phyloP scores from a whole-genome alignment of 495 filamentous ascomycete species.

The Penicillium malachiteum region DNA sequence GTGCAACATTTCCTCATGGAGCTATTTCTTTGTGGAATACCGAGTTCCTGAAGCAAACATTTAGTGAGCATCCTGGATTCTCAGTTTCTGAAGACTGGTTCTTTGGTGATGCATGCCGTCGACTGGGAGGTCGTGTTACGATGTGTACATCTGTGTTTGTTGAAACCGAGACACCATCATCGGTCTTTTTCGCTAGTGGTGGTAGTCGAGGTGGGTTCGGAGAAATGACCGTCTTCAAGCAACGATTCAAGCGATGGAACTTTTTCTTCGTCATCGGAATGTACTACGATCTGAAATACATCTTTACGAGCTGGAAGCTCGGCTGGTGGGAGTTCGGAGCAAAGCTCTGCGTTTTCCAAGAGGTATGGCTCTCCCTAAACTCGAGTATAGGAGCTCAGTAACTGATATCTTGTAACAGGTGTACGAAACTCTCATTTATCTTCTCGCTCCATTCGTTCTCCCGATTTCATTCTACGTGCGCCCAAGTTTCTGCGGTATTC shows the following conservation, averaged over 20 bases:
- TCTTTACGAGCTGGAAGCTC: slow-evolving; percentile 47
- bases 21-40: slow-evolving; percentile 47
- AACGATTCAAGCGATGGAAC: slow-evolving; percentile 51
- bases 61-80: slow-evolving; percentile 45
- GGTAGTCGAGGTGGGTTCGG: slow-evolving; percentile 47
- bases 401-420: slow-evolving; percentile 20
- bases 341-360: slow-evolving; percentile 69
- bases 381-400: too few species aligned
- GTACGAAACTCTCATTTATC: slow-evolving; percentile 48
- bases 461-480: slow-evolving; percentile 45
- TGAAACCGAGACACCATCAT: slow-evolving; percentile 45
- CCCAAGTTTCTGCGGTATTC: slow-evolving; percentile 34
- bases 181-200: slow-evolving; percentile 38
- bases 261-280: slow-evolving; percentile 52
- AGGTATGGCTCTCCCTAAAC: too few species aligned
- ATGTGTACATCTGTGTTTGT: slow-evolving; percentile 52
- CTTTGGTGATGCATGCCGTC: slow-evolving; percentile 43
- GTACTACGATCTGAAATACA: slow-evolving; percentile 47
- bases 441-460: slow-evolving; percentile 46
- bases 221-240: slow-evolving; percentile 51
- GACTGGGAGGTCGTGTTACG: slow-evolving; percentile 44
- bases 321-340: slow-evolving; percentile 50
- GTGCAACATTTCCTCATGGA: slow-evolving; percentile 44
- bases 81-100: slow-evolving; percentile 49
- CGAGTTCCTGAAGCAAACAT: slow-evolving; percentile 39